Evolutionary conservation across 805 yeast genomes (phyloP).

Genomic region (Isabelozyma gotoi): DNA sequence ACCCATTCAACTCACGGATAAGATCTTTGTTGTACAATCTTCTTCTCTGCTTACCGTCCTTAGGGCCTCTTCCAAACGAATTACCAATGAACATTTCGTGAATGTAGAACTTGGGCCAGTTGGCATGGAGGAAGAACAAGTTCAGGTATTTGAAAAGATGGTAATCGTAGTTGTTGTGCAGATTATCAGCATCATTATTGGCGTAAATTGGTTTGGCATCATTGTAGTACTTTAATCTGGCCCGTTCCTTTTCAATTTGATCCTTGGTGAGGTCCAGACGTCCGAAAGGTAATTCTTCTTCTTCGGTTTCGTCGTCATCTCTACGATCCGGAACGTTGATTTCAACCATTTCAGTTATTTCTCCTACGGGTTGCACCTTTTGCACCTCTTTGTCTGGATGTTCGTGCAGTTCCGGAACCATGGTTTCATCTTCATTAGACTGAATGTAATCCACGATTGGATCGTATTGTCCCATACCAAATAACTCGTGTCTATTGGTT

Average conservation of each 20-base stretch:
- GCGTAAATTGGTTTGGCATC: slow-evolving; percentile 19
- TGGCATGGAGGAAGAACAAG: slow-evolving; percentile 35
- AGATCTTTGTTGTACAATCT: slow-evolving; percentile 27
- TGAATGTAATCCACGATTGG: slow-evolving; percentile 31
- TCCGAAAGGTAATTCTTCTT: background rate
- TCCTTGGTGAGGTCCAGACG: slow-evolving; percentile 17
- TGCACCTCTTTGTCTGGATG: slow-evolving; percentile 4
- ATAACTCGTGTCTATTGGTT: slow-evolving; percentile 23
- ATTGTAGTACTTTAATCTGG: slow-evolving; percentile 7
- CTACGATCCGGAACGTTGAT: background rate
- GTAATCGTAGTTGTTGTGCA: slow-evolving; percentile 24
- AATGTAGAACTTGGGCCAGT: slow-evolving; percentile 34
- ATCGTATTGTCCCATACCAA: slow-evolving; percentile 39
- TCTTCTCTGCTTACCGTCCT: slow-evolving; percentile 17
- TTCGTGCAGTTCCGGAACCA: slow-evolving; percentile 3
- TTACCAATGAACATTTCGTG: slow-evolving; percentile 24
- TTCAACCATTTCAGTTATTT: slow-evolving; percentile 5
- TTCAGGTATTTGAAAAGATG: slow-evolving; percentile 26
- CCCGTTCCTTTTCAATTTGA: slow-evolving; percentile 14
- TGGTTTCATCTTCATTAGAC: slow-evolving; percentile 4
- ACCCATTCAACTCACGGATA: slow-evolving; percentile 20
- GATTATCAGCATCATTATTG: slow-evolving; percentile 15
- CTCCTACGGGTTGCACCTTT: too few species aligned
- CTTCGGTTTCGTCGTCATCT: background rate
- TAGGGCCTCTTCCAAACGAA: slow-evolving; percentile 27